These are phyloP conservation scores for Aegilops longissima DNA, from an alignment of 176 grass and related monocot genomes.

Conservation along the genomic window DNA sequence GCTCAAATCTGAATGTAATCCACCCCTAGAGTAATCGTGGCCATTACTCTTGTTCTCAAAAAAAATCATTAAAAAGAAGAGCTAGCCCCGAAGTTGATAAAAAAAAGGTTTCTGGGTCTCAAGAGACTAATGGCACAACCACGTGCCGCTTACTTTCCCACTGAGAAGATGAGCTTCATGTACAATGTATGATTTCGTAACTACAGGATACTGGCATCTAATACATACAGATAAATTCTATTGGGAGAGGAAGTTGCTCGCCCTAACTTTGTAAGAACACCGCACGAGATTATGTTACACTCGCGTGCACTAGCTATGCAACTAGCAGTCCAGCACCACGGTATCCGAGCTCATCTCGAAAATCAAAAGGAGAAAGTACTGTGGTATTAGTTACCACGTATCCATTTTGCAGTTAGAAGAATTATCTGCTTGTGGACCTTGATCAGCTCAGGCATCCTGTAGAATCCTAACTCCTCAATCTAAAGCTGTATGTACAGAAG, in stretches of 20 bases:
- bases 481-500: slow-evolving; percentile 43
- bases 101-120: neutral
- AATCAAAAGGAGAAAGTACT: slow-evolving; percentile 18
- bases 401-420: slow-evolving; percentile 17
- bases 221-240: slow-evolving; percentile 34
- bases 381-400: neutral
- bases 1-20: too few species aligned
- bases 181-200: slow-evolving; percentile 26
- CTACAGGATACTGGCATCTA: slow-evolving; percentile 29
- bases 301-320: slow-evolving; percentile 14
- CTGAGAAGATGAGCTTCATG: slow-evolving; percentile 16
- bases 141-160: slow-evolving; percentile 4
- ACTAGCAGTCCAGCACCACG: slow-evolving; percentile 18
- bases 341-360: neutral
- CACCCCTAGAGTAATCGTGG: too few species aligned
- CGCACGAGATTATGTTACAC: slow-evolving; percentile 32
- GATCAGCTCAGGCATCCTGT: slow-evolving; percentile 8
- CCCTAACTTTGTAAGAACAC: slow-evolving; percentile 15
- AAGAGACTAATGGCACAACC: neutral
- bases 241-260: slow-evolving; percentile 13
- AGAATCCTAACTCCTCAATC: slow-evolving; percentile 22
- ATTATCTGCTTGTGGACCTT: slow-evolving; percentile 10
- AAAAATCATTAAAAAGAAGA: neutral
- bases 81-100: neutral
- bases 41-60: too few species aligned